Percentiles rank a stretch among this genome's conserved stretches.
Evolutionary conservation across 139 green algal genomes (phyloP).

Genomic region (Tetraselmis striata): DNA sequence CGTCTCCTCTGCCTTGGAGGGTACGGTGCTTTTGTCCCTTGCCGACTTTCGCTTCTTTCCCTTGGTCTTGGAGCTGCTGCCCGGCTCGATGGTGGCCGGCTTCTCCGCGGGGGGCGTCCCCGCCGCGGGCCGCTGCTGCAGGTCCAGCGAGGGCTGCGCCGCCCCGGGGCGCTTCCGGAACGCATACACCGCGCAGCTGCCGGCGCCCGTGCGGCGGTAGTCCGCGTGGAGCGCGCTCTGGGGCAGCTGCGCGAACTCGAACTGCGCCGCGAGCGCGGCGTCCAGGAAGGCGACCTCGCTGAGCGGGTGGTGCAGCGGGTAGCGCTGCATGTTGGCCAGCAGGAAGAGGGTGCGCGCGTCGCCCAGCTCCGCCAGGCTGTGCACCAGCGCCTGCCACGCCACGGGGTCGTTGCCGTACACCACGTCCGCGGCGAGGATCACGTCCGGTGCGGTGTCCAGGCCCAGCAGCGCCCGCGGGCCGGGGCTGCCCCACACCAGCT

Average conservation of each 20-base stretch:
- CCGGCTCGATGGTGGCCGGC: too few species aligned
- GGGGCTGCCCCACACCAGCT: slow-evolving; percentile 17
- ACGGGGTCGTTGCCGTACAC: slow-evolving; percentile 21
- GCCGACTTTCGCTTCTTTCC: too few species aligned
- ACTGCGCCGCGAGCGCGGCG: slow-evolving; percentile 6
- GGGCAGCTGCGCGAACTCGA: slow-evolving; percentile 1
- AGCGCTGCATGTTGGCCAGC: slow-evolving; percentile 21
- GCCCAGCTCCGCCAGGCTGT: slow-evolving; percentile 1
- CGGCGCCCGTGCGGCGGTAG: slow-evolving; percentile 10
- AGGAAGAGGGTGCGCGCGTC: slow-evolving; percentile 13
- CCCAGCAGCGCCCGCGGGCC: not conserved
- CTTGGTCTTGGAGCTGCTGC: too few species aligned
- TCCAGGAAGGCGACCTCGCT: slow-evolving; percentile 13
- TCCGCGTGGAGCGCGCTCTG: slow-evolving; percentile 8
- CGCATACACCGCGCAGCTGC: slow-evolving; percentile 8
- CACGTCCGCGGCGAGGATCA: slow-evolving; percentile 15
- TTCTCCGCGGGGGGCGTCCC: too few species aligned
- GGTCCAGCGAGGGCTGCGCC: not conserved
- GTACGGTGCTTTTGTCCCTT: too few species aligned
- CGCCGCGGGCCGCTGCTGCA: not conserved
- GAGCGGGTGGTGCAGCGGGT: slow-evolving; percentile 19
- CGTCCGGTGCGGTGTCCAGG: slow-evolving; percentile 1
- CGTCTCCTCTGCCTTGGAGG: too few species aligned
- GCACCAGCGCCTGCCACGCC: slow-evolving; percentile 13
- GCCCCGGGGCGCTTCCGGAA: not conserved